phyloP scores from a whole-genome alignment of 495 filamentous ascomycete genomes.

The Podospora comata region DNA sequence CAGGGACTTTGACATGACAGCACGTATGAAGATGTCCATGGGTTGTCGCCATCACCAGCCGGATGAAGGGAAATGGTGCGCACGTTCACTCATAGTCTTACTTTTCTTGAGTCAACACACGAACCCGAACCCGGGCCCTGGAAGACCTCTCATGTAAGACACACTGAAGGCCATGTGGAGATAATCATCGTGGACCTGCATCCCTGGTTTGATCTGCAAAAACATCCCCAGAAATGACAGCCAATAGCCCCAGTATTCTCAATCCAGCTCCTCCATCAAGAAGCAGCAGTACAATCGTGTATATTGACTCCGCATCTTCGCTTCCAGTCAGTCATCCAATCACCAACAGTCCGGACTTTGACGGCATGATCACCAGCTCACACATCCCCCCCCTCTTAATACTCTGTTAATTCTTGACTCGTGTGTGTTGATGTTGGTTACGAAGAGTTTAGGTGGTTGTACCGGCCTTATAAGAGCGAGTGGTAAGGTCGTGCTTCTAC shows the following conservation, averaged over 20 bases:
- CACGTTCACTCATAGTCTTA: not conserved
- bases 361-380: constrained; percentile 4
- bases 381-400: not conserved
- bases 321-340: not conserved
- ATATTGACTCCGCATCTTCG: not conserved
- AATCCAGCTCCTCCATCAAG: not conserved
- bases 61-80: constrained; percentile 4
- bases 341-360: not conserved
- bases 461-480: constrained; percentile 1
- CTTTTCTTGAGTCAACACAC: not conserved
- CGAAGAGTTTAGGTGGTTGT: not conserved
- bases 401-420: constrained; percentile 1
- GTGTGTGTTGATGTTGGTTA: constrained; percentile 1
- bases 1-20: not conserved
- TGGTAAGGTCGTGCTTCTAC: constrained; percentile 8
- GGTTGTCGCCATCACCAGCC: constrained; percentile 1
- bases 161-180: not conserved
- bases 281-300: not conserved
- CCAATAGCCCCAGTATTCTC: not conserved
- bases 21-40: not conserved
- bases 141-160: not conserved
- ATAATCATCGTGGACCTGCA: not conserved
- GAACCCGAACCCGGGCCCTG: not conserved
- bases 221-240: not conserved
- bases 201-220: not conserved